A percentile compares a stretch with the other conserved stretches of the same genome.
Conservation (phyloP, 1,284 basidiomycete species). For the Somion occarium region DNA sequence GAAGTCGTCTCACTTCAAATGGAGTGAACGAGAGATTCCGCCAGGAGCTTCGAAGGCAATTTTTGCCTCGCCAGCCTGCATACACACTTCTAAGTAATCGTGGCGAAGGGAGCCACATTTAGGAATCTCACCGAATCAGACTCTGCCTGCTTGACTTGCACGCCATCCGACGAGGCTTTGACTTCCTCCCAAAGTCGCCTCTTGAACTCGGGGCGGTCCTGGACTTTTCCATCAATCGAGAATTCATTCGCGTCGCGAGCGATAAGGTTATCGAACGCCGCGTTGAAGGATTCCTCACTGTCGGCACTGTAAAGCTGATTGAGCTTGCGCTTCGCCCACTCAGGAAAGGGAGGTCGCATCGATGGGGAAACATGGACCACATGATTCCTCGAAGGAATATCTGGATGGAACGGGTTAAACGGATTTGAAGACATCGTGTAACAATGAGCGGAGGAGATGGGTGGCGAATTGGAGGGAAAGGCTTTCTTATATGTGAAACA, state of each 20-base stretch:
- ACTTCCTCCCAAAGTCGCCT: neutral
- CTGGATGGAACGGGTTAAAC: neutral
- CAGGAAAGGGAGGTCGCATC: neutral
- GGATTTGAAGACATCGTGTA: neutral
- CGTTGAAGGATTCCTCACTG: neutral
- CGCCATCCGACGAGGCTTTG: neutral
- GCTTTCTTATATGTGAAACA: neutral
- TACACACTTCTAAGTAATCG: neutral
- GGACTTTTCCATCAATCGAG: neutral
- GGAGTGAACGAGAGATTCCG: neutral
- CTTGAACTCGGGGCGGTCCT: neutral
- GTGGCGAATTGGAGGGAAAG: too few species aligned
- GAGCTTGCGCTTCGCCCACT: constrained; percentile 1
- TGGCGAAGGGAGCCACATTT: neutral
- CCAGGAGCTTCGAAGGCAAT: constrained; percentile 8
- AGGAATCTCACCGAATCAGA: neutral
- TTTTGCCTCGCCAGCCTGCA: neutral
- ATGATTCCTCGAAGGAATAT: neutral
- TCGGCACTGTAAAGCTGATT: neutral
- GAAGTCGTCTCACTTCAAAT: neutral
- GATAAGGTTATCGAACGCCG: neutral
- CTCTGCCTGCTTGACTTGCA: neutral
- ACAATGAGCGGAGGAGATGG: too few species aligned
- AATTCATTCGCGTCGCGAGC: neutral
- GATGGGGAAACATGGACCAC: neutral